phyloP scores from a whole-genome alignment of 2,329 filamentous ascomycete genomes.

The Gnomoniopsis smithogilvyi region DNA sequence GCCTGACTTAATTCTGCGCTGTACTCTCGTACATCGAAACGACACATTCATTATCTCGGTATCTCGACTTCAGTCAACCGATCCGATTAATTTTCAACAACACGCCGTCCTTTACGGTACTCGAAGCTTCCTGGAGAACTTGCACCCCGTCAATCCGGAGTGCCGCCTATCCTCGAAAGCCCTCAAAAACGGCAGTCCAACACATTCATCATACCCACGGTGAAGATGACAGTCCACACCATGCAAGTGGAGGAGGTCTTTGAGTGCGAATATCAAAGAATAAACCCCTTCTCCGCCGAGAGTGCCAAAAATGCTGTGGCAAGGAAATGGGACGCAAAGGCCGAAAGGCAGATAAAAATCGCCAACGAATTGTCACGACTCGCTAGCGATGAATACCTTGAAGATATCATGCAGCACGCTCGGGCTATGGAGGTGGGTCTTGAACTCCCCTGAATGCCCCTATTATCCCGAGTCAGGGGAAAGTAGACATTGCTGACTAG shows the following conservation, averaged over 20 bases:
- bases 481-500: conserved; percentile 1
- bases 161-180: not conserved
- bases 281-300: conserved; percentile 17
- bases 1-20: conserved; percentile 28
- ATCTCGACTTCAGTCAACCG: not conserved
- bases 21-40: conserved; percentile 1
- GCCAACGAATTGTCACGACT: conserved; percentile 83
- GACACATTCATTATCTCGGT: not conserved
- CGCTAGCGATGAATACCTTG: conserved; percentile 86
- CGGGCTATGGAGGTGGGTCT: conserved; percentile 80
- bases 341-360: conserved; percentile 79
- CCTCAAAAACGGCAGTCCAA: conserved; percentile 10
- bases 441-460: conserved; percentile 14
- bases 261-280: conserved; percentile 15
- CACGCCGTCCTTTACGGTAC: conserved; percentile 26
- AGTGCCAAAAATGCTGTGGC: conserved; percentile 16
- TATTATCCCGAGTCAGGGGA: not conserved
- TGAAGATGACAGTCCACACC: conserved; percentile 30
- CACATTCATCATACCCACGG: conserved; percentile 20
- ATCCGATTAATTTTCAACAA: conserved; percentile 21
- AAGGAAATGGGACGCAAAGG: conserved; percentile 19
- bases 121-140: conserved; percentile 52
- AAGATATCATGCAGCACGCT: conserved; percentile 94
- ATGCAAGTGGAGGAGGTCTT: conserved; percentile 28
- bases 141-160: conserved; percentile 19